phyloP scores from a whole-genome alignment of 306 rosid genomes.

The Herpetospermum pedunculosum region DNA sequence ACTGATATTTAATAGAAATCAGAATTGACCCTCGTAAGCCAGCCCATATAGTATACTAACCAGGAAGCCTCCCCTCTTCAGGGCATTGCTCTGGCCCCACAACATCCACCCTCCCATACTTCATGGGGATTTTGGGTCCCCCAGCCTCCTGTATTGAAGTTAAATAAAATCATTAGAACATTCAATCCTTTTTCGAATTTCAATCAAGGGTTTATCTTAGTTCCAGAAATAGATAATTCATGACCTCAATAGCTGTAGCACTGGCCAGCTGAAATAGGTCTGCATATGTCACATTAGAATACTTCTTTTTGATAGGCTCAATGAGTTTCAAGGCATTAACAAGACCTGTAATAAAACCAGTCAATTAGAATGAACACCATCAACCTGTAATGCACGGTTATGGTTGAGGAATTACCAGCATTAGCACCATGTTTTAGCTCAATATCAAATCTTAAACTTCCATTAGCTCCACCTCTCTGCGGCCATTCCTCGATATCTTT shows the following conservation, averaged over 20 bases:
- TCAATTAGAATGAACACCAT: conserved; percentile 12
- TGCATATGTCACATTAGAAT: conserved; percentile 78
- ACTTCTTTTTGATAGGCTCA: conserved; percentile 86
- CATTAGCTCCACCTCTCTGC: conserved; percentile 90
- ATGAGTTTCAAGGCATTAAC: conserved; percentile 91
- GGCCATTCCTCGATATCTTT: conserved; percentile 96
- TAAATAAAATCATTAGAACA: conserved; percentile 10
- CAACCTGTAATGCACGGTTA: conserved; percentile 1
- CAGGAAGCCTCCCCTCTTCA: conserved; percentile 98
- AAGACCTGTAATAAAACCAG: conserved; percentile 46
- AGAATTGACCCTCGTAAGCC: background rate
- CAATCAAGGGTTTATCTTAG: background rate
- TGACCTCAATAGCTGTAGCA: conserved; percentile 90
- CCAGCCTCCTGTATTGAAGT: conserved; percentile 70
- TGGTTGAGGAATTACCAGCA: conserved; percentile 49
- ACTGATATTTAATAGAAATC: background rate
- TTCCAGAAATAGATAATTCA: conserved; percentile 10
- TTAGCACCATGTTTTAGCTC: conserved; percentile 92
- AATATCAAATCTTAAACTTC: conserved; percentile 73
- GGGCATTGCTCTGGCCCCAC: conserved; percentile 73
- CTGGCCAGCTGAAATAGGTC: conserved; percentile 96
- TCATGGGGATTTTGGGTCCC: conserved; percentile 96
- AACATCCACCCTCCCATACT: conserved; percentile 81
- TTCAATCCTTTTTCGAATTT: conserved; percentile 3
- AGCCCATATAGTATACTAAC: conserved; percentile 25